These are phyloP conservation scores for Zymoseptoria pseudotritici DNA, from an alignment of 2,329 filamentous ascomycete genomes.

Conservation along the genomic window DNA sequence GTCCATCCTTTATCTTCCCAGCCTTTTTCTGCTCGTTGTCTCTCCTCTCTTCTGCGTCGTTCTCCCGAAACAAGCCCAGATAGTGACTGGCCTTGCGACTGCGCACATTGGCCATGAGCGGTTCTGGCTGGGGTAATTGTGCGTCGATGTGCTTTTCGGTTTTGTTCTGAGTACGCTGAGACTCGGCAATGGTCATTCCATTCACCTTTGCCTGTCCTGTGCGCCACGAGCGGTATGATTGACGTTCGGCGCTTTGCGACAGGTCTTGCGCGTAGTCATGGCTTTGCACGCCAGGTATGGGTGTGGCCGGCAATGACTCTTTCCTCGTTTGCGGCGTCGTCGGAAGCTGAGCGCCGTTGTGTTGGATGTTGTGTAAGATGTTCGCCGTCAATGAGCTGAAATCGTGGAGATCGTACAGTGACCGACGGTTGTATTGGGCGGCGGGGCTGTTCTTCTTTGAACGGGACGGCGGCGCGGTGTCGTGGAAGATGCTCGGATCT, in stretches of 20 bases:
- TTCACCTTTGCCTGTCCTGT: slow-evolving; percentile 40
- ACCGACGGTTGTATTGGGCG: slow-evolving; percentile 24
- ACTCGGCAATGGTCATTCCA: slow-evolving; percentile 32
- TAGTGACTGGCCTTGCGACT: slow-evolving; percentile 61
- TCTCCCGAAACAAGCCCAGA: slow-evolving; percentile 57
- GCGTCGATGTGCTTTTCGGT: slow-evolving; percentile 58
- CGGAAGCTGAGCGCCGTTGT: slow-evolving; percentile 7
- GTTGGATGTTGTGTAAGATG: slow-evolving; percentile 3
- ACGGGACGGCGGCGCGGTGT: slow-evolving; percentile 1
- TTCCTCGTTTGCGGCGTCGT: slow-evolving; percentile 10
- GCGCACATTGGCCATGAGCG: slow-evolving; percentile 44
- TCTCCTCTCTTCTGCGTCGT: slow-evolving; percentile 47
- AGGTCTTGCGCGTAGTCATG: slow-evolving; percentile 12
- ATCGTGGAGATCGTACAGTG: slow-evolving; percentile 27
- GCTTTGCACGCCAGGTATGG: slow-evolving; percentile 7
- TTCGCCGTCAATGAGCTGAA: slow-evolving; percentile 8
- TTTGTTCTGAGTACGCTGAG: slow-evolving; percentile 25
- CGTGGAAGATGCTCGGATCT: slow-evolving; percentile 3
- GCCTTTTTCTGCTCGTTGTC: slow-evolving; percentile 42
- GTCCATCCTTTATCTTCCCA: slow-evolving; percentile 23
- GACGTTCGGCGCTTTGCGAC: slow-evolving; percentile 34
- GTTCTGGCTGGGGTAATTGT: slow-evolving; percentile 51
- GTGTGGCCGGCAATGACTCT: slow-evolving; percentile 13
- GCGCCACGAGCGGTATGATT: slow-evolving; percentile 43
- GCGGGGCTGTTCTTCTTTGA: slow-evolving; percentile 16